phyloP scores from a whole-genome alignment of 2,329 filamentous ascomycete species.

The Xylaria sp. region DNA sequence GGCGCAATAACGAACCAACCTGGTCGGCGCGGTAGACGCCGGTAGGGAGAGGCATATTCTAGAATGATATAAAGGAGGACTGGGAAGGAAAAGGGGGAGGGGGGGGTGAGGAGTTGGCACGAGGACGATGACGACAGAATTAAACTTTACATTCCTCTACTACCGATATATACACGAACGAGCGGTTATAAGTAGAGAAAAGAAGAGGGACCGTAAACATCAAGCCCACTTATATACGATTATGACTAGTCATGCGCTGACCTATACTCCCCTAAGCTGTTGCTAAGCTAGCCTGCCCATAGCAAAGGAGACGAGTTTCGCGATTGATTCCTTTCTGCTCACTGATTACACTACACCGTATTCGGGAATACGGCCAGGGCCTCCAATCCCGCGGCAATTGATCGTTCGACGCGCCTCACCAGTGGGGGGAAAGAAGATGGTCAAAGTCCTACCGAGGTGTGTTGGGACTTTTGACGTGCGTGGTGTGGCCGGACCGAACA shows the following conservation, averaged over 20 bases:
- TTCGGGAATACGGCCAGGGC: constrained; percentile 30
- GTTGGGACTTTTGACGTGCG: constrained; percentile 9
- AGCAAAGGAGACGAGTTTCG: constrained; percentile 3
- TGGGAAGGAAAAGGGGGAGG: neutral
- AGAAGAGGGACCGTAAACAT: constrained; percentile 15
- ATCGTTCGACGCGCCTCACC: constrained; percentile 3
- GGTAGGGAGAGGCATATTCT: constrained; percentile 54
- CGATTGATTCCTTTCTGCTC: constrained; percentile 16
- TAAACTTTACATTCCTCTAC: constrained; percentile 2
- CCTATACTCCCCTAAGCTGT: constrained; percentile 1
- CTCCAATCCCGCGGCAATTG: constrained; percentile 25
- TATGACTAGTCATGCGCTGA: constrained; percentile 24
- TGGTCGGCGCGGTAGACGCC: constrained; percentile 65
- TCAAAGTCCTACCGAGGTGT: neutral
- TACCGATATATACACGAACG: constrained; percentile 17
- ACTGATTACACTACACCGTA: constrained; percentile 13
- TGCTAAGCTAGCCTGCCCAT: neutral
- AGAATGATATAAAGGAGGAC: neutral
- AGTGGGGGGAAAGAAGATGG: constrained; percentile 5
- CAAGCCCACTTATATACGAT: constrained; percentile 1
- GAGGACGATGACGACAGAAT: constrained; percentile 11
- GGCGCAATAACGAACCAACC: constrained; percentile 66
- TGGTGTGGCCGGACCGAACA: constrained; percentile 24
- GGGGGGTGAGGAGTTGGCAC: neutral
- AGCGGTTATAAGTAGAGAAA: constrained; percentile 15